phyloP scores from a whole-genome alignment of 1,284 basidiomycete genomes.

The Leucoagaricus sp. region DNA sequence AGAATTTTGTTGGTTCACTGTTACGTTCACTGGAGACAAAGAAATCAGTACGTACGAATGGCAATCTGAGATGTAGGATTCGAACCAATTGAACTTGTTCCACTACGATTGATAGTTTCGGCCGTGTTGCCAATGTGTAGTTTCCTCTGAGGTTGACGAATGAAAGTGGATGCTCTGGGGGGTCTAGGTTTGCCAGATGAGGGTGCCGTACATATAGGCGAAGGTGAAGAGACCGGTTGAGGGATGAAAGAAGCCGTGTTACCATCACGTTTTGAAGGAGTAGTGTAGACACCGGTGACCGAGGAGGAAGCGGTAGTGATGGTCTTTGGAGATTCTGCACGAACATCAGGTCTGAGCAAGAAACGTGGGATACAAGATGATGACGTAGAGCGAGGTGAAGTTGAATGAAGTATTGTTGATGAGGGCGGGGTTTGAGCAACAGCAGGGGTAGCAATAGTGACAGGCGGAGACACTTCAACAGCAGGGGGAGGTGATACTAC shows the following conservation, averaged over 20 bases:
- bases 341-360: constrained; percentile 20
- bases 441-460: constrained; percentile 4
- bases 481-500: constrained; percentile 10
- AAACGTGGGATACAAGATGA: constrained; percentile 57
- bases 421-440: constrained; percentile 20
- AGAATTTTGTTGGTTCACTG: constrained; percentile 36
- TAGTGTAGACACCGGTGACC: constrained; percentile 32
- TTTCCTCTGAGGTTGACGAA: constrained; percentile 51
- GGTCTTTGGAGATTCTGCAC: constrained; percentile 18
- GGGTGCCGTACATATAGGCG: constrained; percentile 28
- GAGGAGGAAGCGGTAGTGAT: constrained; percentile 21
- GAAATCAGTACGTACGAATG: constrained; percentile 58
- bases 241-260: constrained; percentile 52
- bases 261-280: constrained; percentile 49
- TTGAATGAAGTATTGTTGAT: constrained; percentile 23
- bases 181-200: constrained; percentile 27
- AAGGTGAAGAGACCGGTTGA: constrained; percentile 45
- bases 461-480: constrained; percentile 9
- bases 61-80: constrained; percentile 47
- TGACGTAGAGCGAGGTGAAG: constrained; percentile 30
- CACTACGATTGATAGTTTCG: constrained; percentile 17
- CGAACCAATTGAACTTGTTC: constrained; percentile 55
- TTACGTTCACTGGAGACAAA: constrained; percentile 36
- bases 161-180: constrained; percentile 43
- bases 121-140: constrained; percentile 25